These are phyloP conservation scores for Chlorella sp. DNA, from an alignment of 139 green algal species.

Conservation along the genomic window DNA sequence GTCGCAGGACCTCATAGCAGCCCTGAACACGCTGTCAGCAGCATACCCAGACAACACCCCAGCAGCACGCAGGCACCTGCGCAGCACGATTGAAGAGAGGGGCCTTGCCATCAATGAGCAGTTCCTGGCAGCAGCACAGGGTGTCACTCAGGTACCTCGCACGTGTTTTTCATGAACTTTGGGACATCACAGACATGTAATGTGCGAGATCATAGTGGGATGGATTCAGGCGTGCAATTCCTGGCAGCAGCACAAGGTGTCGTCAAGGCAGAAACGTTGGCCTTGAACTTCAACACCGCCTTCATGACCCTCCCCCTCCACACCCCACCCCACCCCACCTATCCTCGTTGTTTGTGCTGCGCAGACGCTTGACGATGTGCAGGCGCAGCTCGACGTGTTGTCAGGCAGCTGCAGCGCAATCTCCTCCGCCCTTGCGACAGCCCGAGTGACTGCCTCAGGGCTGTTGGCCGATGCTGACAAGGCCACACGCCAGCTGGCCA, in stretches of 20 bases:
- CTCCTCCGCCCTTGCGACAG: constrained; percentile 23
- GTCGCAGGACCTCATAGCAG: constrained; percentile 65
- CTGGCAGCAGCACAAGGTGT: neutral
- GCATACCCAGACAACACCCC: constrained; percentile 77
- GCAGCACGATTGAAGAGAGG: constrained; percentile 41
- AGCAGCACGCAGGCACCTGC: constrained; percentile 15
- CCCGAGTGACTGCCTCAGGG: constrained; percentile 24
- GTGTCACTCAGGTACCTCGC: constrained; percentile 63
- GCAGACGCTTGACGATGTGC: constrained; percentile 74
- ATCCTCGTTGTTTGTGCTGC: neutral
- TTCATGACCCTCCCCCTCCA: no score
- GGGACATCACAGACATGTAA: neutral
- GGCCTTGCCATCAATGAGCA: constrained; percentile 65
- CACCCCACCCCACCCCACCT: no score
- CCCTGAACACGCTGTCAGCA: constrained; percentile 62
- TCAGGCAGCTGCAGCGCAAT: constrained; percentile 52
- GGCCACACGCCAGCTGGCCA: constrained; percentile 47
- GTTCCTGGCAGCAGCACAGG: constrained; percentile 66
- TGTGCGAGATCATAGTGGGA: no score
- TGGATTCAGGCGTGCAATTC: neutral
- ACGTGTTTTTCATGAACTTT: no score
- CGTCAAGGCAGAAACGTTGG: no score
- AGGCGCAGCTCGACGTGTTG: constrained; percentile 66
- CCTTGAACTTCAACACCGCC: no score
- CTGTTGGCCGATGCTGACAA: constrained; percentile 54